Evolutionary conservation across 202 grass and related monocot species (phyloP).

Genomic region (Eragrostis tef): DNA sequence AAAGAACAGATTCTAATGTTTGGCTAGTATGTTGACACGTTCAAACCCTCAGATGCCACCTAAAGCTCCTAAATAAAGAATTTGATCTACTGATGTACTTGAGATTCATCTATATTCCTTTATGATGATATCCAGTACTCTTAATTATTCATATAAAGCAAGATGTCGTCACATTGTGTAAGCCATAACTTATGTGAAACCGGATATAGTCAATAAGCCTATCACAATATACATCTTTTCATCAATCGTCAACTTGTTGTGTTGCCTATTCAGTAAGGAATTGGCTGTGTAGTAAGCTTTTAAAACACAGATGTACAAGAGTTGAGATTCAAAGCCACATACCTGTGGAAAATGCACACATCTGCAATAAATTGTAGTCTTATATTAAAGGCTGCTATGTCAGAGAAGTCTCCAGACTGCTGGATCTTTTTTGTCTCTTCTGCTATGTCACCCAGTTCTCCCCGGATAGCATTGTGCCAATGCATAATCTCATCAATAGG

Average conservation of each 20-base stretch:
- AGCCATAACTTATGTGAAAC: neutral
- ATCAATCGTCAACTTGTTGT: neutral
- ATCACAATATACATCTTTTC: neutral
- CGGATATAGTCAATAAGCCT: neutral
- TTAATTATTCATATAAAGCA: constrained; percentile 20
- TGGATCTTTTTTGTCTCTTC: constrained; percentile 78
- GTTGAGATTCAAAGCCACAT: constrained; percentile 39
- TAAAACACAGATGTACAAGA: constrained; percentile 38
- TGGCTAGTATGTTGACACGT: constrained; percentile 8
- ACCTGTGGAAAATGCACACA: constrained; percentile 97
- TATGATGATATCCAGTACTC: neutral
- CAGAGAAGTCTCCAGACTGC: constrained; percentile 70
- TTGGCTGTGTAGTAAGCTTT: neutral
- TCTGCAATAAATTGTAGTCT: constrained; percentile 90
- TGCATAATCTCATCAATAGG: constrained; percentile 97
- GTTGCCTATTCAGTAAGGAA: constrained; percentile 12
- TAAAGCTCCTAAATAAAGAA: neutral
- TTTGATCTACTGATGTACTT: neutral
- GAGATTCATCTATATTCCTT: constrained; percentile 6
- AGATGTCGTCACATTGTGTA: neutral
- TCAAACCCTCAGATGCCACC: neutral
- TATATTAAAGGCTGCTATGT: constrained; percentile 65
- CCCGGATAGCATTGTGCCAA: constrained; percentile 89
- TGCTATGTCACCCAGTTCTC: constrained; percentile 76
- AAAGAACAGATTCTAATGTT: constrained; percentile 30